Percentiles rank a stretch among this genome's conserved stretches.
Conservation (phyloP, 1,139 yeast species). For the Torulaspora globosa region DNA sequence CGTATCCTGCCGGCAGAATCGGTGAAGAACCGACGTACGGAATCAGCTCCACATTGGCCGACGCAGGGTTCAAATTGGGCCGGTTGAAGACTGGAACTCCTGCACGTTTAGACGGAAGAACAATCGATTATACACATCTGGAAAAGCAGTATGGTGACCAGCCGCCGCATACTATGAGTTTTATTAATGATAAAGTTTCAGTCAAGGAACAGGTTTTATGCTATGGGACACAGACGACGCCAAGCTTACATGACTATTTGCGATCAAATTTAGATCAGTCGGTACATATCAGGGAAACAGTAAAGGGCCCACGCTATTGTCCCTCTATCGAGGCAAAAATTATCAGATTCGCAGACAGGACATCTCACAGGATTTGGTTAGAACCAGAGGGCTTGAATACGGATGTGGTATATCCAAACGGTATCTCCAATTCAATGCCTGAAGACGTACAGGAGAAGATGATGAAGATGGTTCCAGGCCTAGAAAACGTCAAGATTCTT, state of each 20-base stretch:
- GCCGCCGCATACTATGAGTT: constrained; percentile 89
- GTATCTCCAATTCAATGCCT: constrained; percentile 95
- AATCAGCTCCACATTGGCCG: constrained; percentile 67
- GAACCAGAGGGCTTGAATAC: constrained; percentile 94
- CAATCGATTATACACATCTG: constrained; percentile 63
- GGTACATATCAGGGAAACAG: constrained; percentile 88
- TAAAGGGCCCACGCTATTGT: constrained; percentile 95
- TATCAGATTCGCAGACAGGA: constrained; percentile 71
- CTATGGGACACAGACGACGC: constrained; percentile 75
- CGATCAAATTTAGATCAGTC: constrained; percentile 71
- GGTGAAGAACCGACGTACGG: constrained; percentile 94
- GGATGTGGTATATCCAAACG: constrained; percentile 88
- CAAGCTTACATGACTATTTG: constrained; percentile 66
- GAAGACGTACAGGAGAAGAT: constrained; percentile 78
- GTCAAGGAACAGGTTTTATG: constrained; percentile 64
- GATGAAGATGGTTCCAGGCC: constrained; percentile 77
- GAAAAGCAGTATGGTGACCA: constrained; percentile 71
- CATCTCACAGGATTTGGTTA: constrained; percentile 80
- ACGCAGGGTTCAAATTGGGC: constrained; percentile 80
- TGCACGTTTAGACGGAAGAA: constrained; percentile 68
- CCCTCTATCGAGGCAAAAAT: constrained; percentile 94
- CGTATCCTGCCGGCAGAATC: constrained; percentile 85
- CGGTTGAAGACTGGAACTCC: constrained; percentile 97
- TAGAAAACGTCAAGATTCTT: constrained; percentile 78
- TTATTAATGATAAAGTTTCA: constrained; percentile 62